Evolutionary conservation across 306 rosid species (phyloP), one percentile per base, ranked within the genome.

Genomic region (Neltuma alba): DNA sequence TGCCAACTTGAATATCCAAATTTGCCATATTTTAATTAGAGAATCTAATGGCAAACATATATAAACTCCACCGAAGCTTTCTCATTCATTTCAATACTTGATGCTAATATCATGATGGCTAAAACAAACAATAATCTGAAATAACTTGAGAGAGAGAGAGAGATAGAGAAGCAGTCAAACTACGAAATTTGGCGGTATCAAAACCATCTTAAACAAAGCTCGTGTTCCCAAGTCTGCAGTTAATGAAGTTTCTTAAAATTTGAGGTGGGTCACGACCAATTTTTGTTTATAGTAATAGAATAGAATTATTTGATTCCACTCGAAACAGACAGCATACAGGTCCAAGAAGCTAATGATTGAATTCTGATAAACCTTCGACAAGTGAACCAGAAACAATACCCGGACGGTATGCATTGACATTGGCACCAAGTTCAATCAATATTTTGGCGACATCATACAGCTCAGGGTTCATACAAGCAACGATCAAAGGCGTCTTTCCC

Each of bases 391-490:
- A 27, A 44, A 71, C 16, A 47, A 57, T 89, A 96, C 99, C 99
- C 1, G 96, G 98, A 47, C 98, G 93, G 63, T 88, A 96, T 1
- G 90, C 97, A 63, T 96, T 93, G 79, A 96, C 85, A 77, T 96
- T 91, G 82, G 99, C 98, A 25, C 98, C 98, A 76, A 96, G 97
- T 78, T 90, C 93, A 70, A 96, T 86, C 93, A 96, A 82, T 78
- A 88, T 87, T 81, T 85, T 91, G 0, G 96, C 91, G 30, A 91
- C 96, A 78, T 83, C 83, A 65, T 74, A 77, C 41, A 87, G 91
- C 82, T 89, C 94, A 14, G 89, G 90, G 21, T 87, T 93, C 94
- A 90, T 88, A 79, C 97, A 91, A 47, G 98, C 98, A 79, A 87
- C 89, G 42, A 93, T 96, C 87, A 96, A 89, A 23, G 99, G 90